These are phyloP conservation scores for Phoma sp. DNA, from an alignment of 2,329 filamentous ascomycete genomes.

Conservation along the genomic window DNA sequence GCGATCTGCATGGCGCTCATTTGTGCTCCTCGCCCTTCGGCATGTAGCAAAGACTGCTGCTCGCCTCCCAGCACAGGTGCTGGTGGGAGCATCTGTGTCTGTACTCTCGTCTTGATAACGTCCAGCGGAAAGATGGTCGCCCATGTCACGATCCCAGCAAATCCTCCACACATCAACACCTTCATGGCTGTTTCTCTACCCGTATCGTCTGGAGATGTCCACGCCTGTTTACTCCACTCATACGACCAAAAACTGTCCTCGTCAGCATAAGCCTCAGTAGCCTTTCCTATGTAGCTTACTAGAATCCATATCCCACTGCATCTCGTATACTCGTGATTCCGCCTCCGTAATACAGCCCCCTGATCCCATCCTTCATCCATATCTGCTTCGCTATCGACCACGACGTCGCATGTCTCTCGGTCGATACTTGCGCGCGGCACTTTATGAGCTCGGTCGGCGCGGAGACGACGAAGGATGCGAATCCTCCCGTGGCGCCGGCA, in stretches of 20 bases:
- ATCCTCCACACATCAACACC: slow-evolving; percentile 80
- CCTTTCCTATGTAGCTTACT: slow-evolving; percentile 56
- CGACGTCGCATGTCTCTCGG: slow-evolving; percentile 53
- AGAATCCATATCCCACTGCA: slow-evolving; percentile 94
- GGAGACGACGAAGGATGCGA: slow-evolving; percentile 85
- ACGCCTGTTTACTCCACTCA: slow-evolving; percentile 71
- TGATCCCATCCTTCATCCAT: slow-evolving; percentile 63
- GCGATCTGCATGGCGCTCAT: slow-evolving; percentile 69
- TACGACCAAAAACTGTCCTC: slow-evolving; percentile 80
- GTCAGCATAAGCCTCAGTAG: slow-evolving; percentile 1
- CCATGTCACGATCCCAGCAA: slow-evolving; percentile 90
- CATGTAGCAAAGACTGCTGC: slow-evolving; percentile 27
- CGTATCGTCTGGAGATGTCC: slow-evolving; percentile 55
- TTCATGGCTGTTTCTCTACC: slow-evolving; percentile 63
- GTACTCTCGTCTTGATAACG: slow-evolving; percentile 90
- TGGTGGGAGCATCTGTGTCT: slow-evolving; percentile 64
- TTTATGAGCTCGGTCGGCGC: slow-evolving; percentile 92
- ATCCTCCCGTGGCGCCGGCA: slow-evolving; percentile 80
- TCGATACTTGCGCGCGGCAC: slow-evolving; percentile 78
- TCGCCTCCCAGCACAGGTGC: slow-evolving; percentile 20
- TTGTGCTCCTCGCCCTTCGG: slow-evolving; percentile 33
- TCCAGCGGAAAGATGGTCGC: slow-evolving; percentile 89
- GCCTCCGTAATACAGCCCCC: slow-evolving; percentile 82
- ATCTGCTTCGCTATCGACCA: slow-evolving; percentile 70
- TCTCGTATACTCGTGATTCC: slow-evolving; percentile 82